Evolutionary conservation across 192 early-diverging fungal species (phyloP), one percentile per base, ranked within the genome.

Genomic region (Gamsiella multidivaricata): DNA sequence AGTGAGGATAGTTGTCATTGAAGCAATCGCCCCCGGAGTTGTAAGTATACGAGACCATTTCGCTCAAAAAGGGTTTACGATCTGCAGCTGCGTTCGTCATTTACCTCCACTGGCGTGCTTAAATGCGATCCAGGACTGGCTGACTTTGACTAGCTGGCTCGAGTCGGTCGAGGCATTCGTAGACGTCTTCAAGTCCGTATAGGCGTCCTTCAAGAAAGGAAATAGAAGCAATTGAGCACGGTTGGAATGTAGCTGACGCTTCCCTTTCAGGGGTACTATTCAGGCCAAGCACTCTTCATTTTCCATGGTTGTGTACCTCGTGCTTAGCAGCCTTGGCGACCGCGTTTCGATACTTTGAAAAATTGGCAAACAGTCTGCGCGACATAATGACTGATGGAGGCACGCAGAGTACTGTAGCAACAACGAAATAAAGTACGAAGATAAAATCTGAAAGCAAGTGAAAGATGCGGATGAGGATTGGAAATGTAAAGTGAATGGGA

Each of bases 271-370:
- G 25, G 22, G 29, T 10, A 54, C n/a, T n/a, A n/a, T n/a, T n/a
- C n/a, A n/a, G n/a, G n/a, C n/a, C n/a, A n/a, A n/a, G n/a, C n/a
- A n/a, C n/a, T n/a, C n/a, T n/a, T n/a, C n/a, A n/a, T n/a, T n/a
- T n/a, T n/a, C n/a, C n/a, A n/a, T n/a, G n/a, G n/a, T n/a, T n/a
- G n/a, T n/a, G n/a, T 60, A 83, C 84, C 70, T 85, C 84, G 47
- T 75, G 78, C 47, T 82, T 82, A 26, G 75, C 70, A 10, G 80
- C 52, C 29, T 65, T 78, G 32, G 81, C 84, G 15, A 83, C 80
- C 10, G 74, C 65, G 43, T 85, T 85, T 26, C 84, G 55, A 54
- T 83, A 85, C 69, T 85, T 85, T 63, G 74, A 78, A 31, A 78
- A 54, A 31, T 54, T 62, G 43, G 74, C 74, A 52, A 78, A 63